phyloP scores from a whole-genome alignment of 2,329 filamentous ascomycete species.

The Bertia moriformis region DNA sequence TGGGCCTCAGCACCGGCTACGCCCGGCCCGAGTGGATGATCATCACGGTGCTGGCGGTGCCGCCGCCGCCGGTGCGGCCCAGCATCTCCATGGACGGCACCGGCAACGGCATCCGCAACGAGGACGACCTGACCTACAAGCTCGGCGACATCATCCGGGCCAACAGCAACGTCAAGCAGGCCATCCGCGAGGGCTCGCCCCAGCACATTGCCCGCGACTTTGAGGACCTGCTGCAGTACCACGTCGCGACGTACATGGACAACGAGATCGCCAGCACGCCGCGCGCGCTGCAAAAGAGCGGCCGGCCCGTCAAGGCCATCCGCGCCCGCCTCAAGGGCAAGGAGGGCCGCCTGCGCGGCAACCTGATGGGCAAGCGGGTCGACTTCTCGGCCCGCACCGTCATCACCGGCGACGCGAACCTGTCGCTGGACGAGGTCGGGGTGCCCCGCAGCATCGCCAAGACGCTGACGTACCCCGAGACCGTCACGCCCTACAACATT shows the following conservation, averaged over 20 bases:
- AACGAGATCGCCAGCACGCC: slow-evolving; percentile 96
- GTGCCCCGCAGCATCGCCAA: slow-evolving; percentile 87
- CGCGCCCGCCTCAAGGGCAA: slow-evolving; percentile 96
- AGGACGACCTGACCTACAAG: slow-evolving; percentile 99
- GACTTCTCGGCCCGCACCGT: slow-evolving; percentile 98
- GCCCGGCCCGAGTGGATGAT: slow-evolving; percentile 98
- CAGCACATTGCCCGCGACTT: slow-evolving; percentile 86
- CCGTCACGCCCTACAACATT: slow-evolving; percentile 95
- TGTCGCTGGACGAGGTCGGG: slow-evolving; percentile 92
- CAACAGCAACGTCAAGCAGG: slow-evolving; percentile 85
- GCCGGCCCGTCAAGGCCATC: slow-evolving; percentile 90
- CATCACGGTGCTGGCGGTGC: slow-evolving; percentile 83
- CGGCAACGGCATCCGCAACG: slow-evolving; percentile 79
- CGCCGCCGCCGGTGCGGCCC: slow-evolving; percentile 85
- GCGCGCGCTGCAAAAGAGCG: slow-evolving; percentile 89
- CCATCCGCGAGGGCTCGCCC: slow-evolving; percentile 79
- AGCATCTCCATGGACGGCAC: slow-evolving; percentile 96
- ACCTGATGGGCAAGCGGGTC: slow-evolving; percentile 98
- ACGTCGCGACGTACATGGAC: slow-evolving; percentile 98
- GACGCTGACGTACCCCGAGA: slow-evolving; percentile 89
- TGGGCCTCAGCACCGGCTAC: slow-evolving; percentile 88
- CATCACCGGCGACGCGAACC: slow-evolving; percentile 94
- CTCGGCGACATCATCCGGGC: slow-evolving; percentile 95
- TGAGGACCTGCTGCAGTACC: slow-evolving; percentile 82
- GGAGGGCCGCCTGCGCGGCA: slow-evolving; percentile 90